Conservation (phyloP, 352 stramenopile species). For the Pythium graminicola region DNA sequence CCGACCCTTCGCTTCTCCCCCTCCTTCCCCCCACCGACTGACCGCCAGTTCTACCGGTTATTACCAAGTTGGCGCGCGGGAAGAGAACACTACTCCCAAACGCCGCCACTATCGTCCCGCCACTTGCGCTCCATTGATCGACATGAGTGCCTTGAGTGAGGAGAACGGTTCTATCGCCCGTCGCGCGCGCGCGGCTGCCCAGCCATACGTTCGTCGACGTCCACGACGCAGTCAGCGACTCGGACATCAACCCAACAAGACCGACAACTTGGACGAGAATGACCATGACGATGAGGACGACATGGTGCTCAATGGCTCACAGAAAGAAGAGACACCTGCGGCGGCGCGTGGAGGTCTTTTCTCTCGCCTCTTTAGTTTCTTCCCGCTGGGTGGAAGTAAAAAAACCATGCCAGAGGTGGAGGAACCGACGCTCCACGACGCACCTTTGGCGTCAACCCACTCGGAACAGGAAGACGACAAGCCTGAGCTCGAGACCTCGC, state of each 20-base stretch:
- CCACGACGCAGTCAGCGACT: conserved; percentile 35
- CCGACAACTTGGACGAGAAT: conserved; percentile 11
- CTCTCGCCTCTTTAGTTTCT: conserved; percentile 50
- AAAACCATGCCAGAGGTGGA: conserved; percentile 16
- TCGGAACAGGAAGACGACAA: conserved; percentile 24
- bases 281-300: conserved; percentile 10
- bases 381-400: conserved; percentile 53
- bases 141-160: conserved; percentile 23
- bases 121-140: conserved; percentile 9
- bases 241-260: conserved; percentile 18
- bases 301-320: not conserved
- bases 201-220: conserved; percentile 21
- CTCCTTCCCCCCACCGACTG: conserved; percentile 16
- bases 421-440: no score
- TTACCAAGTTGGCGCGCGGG: conserved; percentile 21
- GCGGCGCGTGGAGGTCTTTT: conserved; percentile 31
- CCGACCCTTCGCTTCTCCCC: conserved; percentile 12
- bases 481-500: conserved; percentile 16
- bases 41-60: conserved; percentile 25
- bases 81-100: conserved; percentile 4
- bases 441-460: not conserved
- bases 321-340: conserved; percentile 1
- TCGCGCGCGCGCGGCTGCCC: conserved; percentile 10
- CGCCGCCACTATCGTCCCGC: conserved; percentile 1
- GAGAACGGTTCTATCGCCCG: not conserved